These are phyloP conservation scores for Hypoxylon sp. DNA, from an alignment of 2,329 filamentous ascomycete genomes.

Conservation along the genomic window DNA sequence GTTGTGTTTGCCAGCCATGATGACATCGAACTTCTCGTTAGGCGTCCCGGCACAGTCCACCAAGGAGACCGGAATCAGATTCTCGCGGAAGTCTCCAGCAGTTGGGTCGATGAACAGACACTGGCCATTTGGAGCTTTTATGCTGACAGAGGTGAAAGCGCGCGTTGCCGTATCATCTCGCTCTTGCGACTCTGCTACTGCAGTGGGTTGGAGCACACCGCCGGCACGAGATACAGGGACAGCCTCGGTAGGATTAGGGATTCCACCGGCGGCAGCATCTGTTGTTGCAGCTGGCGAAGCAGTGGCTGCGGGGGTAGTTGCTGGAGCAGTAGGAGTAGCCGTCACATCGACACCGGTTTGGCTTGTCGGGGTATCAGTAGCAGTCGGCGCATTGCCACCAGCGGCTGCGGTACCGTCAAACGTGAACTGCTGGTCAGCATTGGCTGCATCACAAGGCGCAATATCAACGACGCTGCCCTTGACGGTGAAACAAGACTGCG, in stretches of 20 bases:
- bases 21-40: constrained; percentile 64
- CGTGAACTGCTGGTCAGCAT: constrained; percentile 59
- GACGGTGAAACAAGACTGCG: constrained; percentile 61
- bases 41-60: constrained; percentile 59
- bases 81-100: constrained; percentile 66
- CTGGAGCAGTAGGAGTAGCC: background rate
- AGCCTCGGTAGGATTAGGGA: constrained; percentile 56
- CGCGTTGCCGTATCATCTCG: constrained; percentile 62
- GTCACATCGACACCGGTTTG: constrained; percentile 9
- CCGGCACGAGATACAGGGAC: constrained; percentile 65
- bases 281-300: constrained; percentile 9
- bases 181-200: constrained; percentile 62
- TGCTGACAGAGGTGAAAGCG: constrained; percentile 59
- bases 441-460: constrained; percentile 56
- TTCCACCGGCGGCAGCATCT: constrained; percentile 30
- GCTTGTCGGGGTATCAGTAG: background rate
- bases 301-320: constrained; percentile 3
- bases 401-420: constrained; percentile 40
- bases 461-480: constrained; percentile 59
- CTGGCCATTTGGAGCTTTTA: constrained; percentile 62
- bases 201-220: constrained; percentile 61
- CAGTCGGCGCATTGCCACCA: constrained; percentile 3
- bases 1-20: constrained; percentile 64
- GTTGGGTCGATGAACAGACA: constrained; percentile 66
- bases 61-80: constrained; percentile 63